Evolutionary conservation across 129 eudicot genomes (phyloP), one percentile per base, ranked within the genome.

Genomic region (Tagetes erecta): DNA sequence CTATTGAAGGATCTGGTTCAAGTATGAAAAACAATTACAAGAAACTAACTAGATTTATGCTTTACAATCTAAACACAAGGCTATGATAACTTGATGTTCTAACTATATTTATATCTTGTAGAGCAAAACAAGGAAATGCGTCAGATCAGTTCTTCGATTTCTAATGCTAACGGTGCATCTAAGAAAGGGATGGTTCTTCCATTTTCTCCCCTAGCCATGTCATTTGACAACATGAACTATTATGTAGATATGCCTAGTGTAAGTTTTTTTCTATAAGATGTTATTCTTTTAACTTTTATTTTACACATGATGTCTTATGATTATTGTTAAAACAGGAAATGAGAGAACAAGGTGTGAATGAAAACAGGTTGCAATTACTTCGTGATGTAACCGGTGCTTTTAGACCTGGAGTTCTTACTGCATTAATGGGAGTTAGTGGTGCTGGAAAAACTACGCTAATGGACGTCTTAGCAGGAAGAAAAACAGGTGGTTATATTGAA

Each of bases 101-200:
- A 78, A 68, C 67, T 56, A 11, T 8, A 34, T 12, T 9, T 10
- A 47, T 9, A 60, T 37, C 33, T 36, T 62, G 36, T 62, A 34
- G 81, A 34, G 11, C 33, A 33, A 33, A n/a, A 46, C 7, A 60
- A 49, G 40, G 46, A 80, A 72, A 56, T 80, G 70, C 59, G 56
- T 8, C 79, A 73, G 44, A 65, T 73, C 39, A 55, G 50, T 57
- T 38, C 36, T 27, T 9, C 74, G 4, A 5, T 37, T 63, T 62
- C 49, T 9, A 72, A 75, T 75, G 44, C 80, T 11, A 68, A 52
- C 8, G 76, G 76, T 51, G 68, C 36, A 10, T 67, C 86, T 27
- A 52, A 52, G 33, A 14, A 55, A 20, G 31, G 8, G 27, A 55
- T 46, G 51, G 51, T 46, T 46, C 51, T 46, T 8, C 51, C 51